These are phyloP conservation scores for Sugiyamaella castrensis DNA, from an alignment of 1,139 yeast genomes.

Conservation along the genomic window DNA sequence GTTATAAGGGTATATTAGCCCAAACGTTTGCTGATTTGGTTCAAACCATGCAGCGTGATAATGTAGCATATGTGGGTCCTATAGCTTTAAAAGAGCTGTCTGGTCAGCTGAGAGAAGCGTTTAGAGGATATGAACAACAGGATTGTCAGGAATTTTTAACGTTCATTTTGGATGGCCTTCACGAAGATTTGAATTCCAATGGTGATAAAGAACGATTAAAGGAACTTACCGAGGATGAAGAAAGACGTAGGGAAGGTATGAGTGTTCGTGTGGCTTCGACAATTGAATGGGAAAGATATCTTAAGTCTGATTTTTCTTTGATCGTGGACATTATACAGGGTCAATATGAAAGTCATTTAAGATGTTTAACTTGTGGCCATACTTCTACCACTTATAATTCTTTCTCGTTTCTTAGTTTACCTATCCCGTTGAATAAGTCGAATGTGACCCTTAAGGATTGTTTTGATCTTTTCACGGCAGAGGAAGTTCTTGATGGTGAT, in stretches of 20 bases:
- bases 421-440: conserved; percentile 51
- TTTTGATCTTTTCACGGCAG: conserved; percentile 62
- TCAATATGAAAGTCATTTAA: conserved; percentile 76
- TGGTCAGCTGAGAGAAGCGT: conserved; percentile 68
- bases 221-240: conserved; percentile 71
- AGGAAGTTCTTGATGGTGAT: conserved; percentile 70
- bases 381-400: conserved; percentile 89
- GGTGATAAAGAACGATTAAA: conserved; percentile 53
- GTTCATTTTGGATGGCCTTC: conserved; percentile 78
- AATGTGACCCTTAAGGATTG: conserved; percentile 57
- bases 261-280: conserved; percentile 85
- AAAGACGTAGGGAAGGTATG: conserved; percentile 64
- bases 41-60: conserved; percentile 54
- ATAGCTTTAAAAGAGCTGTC: conserved; percentile 57
- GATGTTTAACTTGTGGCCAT: conserved; percentile 68
- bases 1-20: conserved; percentile 81
- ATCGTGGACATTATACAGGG: conserved; percentile 89
- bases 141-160: conserved; percentile 91
- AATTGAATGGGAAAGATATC: conserved; percentile 91
- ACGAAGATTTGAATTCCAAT: conserved; percentile 80
- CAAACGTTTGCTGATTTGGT: conserved; percentile 66
- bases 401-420: conserved; percentile 71
- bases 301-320: conserved; percentile 78
- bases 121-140: conserved; percentile 80
- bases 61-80: conserved; percentile 53